A percentile compares a stretch with the other conserved stretches of the same genome.
phyloP scores from a whole-genome alignment of 208 protist genomes.

The Tritrichomonas musculus region DNA sequence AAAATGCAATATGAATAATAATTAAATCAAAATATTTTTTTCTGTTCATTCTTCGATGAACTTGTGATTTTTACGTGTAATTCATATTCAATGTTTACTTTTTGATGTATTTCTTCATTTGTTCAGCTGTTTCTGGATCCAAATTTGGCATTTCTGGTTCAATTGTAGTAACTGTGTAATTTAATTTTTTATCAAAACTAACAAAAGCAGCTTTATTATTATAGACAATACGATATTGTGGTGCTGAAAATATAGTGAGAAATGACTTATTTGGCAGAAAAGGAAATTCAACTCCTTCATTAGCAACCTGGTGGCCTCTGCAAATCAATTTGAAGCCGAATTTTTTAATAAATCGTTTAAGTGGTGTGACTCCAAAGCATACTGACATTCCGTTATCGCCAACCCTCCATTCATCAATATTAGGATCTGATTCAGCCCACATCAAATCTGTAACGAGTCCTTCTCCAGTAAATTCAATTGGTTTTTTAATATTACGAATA shows the following conservation, averaged over 20 bases:
- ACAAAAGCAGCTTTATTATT: not conserved
- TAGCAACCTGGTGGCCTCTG: slow-evolving; percentile 86
- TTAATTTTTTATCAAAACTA: slow-evolving; percentile 56
- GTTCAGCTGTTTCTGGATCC: no score
- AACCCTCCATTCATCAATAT: slow-evolving; percentile 82
- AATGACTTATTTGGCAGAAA: slow-evolving; percentile 58
- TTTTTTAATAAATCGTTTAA: slow-evolving; percentile 90
- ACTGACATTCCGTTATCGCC: slow-evolving; percentile 95
- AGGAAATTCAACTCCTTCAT: slow-evolving; percentile 83
- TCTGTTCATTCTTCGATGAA: no score
- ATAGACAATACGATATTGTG: not conserved
- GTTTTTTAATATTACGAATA: slow-evolving; percentile 83
- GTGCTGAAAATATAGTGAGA: not conserved
- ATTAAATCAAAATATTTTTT: no score
- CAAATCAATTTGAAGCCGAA: slow-evolving; percentile 98
- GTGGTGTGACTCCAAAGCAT: slow-evolving; percentile 92
- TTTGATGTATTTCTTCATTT: no score
- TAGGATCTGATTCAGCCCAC: slow-evolving; percentile 94
- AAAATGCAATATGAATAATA: no score
- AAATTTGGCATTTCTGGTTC: not conserved
- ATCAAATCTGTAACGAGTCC: slow-evolving; percentile 96
- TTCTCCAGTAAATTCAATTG: slow-evolving; percentile 69
- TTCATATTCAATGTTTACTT: no score
- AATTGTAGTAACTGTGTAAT: slow-evolving; percentile 51
- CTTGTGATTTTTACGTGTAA: no score